These are phyloP conservation scores for Zasmidium angulare DNA, from an alignment of 2,329 filamentous ascomycete species.

Conservation along the genomic window DNA sequence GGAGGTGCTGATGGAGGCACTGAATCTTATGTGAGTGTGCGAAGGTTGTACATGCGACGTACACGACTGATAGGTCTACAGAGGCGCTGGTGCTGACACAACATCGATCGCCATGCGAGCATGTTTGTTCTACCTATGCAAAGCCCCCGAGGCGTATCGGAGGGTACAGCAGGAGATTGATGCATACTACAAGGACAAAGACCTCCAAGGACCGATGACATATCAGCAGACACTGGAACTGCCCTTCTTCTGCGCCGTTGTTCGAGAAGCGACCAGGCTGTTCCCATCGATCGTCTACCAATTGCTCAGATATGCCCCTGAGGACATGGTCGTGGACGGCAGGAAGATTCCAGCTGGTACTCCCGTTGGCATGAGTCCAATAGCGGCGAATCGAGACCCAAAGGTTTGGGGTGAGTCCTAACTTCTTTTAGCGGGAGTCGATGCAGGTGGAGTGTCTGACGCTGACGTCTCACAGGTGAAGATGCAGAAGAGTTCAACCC, in stretches of 20 bases:
- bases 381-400: conserved; percentile 7
- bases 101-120: conserved; percentile 11
- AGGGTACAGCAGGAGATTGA: conserved; percentile 38
- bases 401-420: conserved; percentile 5
- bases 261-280: conserved; percentile 39
- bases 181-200: conserved; percentile 25
- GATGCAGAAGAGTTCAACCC: conserved; percentile 14
- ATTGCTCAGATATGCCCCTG: conserved; percentile 38
- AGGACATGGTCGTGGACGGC: conserved; percentile 33
- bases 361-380: conserved; percentile 2
- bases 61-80: conserved; percentile 3
- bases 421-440: too few relatives aligned
- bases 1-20: conserved; percentile 15
- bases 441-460: not conserved
- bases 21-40: conserved; percentile 13
- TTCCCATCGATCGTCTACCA: conserved; percentile 9
- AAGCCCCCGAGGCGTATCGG: conserved; percentile 3
- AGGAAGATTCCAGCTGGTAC: conserved; percentile 13
- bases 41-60: not conserved
- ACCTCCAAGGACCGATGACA: conserved; percentile 23
- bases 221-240: conserved; percentile 28
- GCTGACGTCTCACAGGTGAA: not conserved
- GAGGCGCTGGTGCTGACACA: conserved; percentile 17
- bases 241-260: conserved; percentile 30
- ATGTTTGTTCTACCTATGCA: conserved; percentile 10